These are phyloP conservation scores for Rhinocladiella similis DNA, from an alignment of 2,329 filamentous ascomycete species.

Conservation along the genomic window DNA sequence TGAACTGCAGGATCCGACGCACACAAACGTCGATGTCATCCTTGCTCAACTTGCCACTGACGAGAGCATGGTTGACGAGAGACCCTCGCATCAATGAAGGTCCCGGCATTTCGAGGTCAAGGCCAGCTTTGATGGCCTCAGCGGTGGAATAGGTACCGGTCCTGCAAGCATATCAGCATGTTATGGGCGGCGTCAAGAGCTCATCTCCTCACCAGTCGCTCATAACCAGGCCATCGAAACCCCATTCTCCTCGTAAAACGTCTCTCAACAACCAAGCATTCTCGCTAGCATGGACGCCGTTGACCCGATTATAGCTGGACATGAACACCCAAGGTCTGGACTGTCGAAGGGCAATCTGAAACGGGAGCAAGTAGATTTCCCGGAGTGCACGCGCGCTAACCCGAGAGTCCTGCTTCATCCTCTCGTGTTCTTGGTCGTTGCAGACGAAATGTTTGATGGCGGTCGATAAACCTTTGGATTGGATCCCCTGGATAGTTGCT, in stretches of 20 bases:
- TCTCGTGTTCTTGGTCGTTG: conserved; percentile 49
- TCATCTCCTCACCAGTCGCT: conserved; percentile 42
- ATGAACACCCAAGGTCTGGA: conserved; percentile 57
- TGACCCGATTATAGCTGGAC: conserved; percentile 60
- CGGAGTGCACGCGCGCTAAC: conserved; percentile 55
- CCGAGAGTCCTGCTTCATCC: conserved; percentile 28
- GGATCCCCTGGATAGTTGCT: conserved; percentile 70
- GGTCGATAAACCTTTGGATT: conserved; percentile 71
- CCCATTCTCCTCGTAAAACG: conserved; percentile 48
- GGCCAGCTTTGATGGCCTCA: conserved; percentile 45
- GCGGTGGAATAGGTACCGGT: conserved; percentile 48
- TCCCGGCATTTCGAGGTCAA: conserved; percentile 51
- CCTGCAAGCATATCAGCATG: conserved; percentile 30
- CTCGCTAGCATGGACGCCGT: conserved; percentile 50
- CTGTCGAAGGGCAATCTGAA: conserved; percentile 60
- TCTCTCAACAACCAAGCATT: conserved; percentile 41
- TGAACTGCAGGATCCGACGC: conserved; percentile 49
- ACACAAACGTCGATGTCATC: conserved; percentile 59
- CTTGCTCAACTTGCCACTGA: conserved; percentile 57
- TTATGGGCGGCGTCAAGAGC: background rate
- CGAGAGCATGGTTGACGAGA: conserved; percentile 45
- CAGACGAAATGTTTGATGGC: conserved; percentile 68
- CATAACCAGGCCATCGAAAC: conserved; percentile 48
- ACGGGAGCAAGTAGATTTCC: conserved; percentile 66
- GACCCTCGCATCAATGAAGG: conserved; percentile 44